These are phyloP conservation scores for Cladosporium austrohemisphaericum DNA, from an alignment of 2,329 filamentous ascomycete species.

Conservation along the genomic window DNA sequence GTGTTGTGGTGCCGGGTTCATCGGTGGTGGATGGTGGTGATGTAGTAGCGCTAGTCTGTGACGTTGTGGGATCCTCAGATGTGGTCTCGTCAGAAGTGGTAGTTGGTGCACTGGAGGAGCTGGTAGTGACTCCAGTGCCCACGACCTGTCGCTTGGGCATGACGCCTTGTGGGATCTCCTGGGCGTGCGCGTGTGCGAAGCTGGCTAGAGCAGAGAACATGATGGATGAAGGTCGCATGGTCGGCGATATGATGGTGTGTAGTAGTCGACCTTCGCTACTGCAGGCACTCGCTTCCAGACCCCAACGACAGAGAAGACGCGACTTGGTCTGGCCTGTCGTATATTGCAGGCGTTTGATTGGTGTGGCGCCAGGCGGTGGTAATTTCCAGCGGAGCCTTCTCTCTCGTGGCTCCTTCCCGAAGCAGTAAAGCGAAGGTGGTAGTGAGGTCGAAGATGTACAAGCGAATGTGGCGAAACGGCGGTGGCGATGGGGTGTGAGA, in stretches of 20 bases:
- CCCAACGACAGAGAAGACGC: background rate
- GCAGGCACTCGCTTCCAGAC: background rate
- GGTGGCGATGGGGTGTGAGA: background rate
- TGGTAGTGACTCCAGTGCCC: constrained; percentile 28
- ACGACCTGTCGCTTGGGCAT: constrained; percentile 33
- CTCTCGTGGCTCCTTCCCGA: constrained; percentile 8
- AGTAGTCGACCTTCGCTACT: too few relatives aligned
- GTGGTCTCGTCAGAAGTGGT: constrained; percentile 14
- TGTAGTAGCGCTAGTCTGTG: constrained; percentile 16
- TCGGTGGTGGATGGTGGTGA: constrained; percentile 4
- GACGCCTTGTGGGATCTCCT: constrained; percentile 31
- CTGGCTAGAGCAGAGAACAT: constrained; percentile 30
- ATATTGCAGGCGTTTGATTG: constrained; percentile 1
- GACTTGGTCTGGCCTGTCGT: background rate
- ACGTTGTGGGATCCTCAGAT: constrained; percentile 12
- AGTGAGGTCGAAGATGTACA: background rate
- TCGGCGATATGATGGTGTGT: background rate
- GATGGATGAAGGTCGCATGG: constrained; percentile 14
- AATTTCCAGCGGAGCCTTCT: constrained; percentile 7
- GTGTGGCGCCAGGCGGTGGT: background rate
- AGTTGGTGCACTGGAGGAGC: constrained; percentile 4
- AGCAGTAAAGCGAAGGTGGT: constrained; percentile 11
- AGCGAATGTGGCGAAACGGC: background rate
- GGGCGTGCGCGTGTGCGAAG: constrained; percentile 30
- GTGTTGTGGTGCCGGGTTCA: background rate